Percentiles rank a stretch among this genome's conserved stretches.
Evolutionary conservation across 139 green algal species (phyloP).

Genomic region (Deuterostichococcus epilithicus): DNA sequence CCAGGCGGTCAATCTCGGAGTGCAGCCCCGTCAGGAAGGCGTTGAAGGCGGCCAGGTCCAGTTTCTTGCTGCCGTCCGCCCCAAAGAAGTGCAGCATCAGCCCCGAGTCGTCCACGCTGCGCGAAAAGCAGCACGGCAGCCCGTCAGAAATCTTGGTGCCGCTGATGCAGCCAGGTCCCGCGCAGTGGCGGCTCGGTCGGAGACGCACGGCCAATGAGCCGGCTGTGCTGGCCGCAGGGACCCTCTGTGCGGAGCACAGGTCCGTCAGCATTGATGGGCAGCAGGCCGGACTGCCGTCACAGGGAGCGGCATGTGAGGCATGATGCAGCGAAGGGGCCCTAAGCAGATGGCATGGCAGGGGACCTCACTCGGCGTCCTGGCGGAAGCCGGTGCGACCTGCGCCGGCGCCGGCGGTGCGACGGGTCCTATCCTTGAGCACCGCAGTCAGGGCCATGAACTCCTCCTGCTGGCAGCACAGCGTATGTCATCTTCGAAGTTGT

Average conservation of each 20-base stretch:
- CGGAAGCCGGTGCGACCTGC: background rate
- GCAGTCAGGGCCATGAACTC: background rate
- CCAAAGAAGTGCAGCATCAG: constrained; percentile 57
- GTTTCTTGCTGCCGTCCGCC: constrained; percentile 31
- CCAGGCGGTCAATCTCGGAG: constrained; percentile 56
- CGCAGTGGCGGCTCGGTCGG: too few relatives aligned
- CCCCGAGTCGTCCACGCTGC: constrained; percentile 22
- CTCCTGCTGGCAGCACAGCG: background rate
- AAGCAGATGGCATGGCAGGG: too few relatives aligned
- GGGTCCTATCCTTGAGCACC: background rate
- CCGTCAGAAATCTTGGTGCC: too few relatives aligned
- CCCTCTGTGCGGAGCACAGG: too few relatives aligned
- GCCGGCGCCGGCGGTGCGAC: background rate
- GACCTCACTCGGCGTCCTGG: background rate
- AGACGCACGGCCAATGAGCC: too few relatives aligned
- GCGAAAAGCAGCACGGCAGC: too few relatives aligned
- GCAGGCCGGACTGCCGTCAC: too few relatives aligned
- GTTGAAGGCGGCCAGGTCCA: constrained; percentile 52
- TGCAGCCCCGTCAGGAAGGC: constrained; percentile 58
- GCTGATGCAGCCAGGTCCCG: too few relatives aligned
- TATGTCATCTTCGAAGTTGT: background rate
- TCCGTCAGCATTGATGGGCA: too few relatives aligned
- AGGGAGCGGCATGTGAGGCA: too few relatives aligned
- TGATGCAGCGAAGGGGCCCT: too few relatives aligned
- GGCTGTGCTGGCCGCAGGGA: too few relatives aligned